phyloP scores from a whole-genome alignment of 768 basidiomycete species.

The Melanogaster broomeanus region DNA sequence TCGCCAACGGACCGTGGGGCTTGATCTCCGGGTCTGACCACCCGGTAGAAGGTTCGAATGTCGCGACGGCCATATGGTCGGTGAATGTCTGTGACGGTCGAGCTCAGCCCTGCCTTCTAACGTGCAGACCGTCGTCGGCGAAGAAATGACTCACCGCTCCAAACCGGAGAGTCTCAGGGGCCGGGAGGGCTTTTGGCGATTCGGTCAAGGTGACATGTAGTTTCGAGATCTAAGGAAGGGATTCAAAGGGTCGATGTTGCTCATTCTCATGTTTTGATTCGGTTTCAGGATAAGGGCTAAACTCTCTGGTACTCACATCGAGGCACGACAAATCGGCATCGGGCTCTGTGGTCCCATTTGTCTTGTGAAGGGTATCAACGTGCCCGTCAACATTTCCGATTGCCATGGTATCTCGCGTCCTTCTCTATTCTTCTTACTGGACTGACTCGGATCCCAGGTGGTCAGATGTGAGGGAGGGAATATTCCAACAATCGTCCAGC shows the following conservation, averaged over 20 bases:
- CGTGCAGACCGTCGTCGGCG: slow-evolving; percentile 37
- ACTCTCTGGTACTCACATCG: slow-evolving; percentile 20
- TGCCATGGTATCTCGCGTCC: slow-evolving; percentile 1
- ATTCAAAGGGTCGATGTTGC: neutral
- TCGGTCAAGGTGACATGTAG: slow-evolving; percentile 49
- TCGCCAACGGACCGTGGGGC: slow-evolving; percentile 59
- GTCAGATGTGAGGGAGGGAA: slow-evolving; percentile 38
- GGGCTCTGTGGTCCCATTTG: neutral
- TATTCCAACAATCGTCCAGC: too few species aligned
- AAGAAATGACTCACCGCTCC: neutral
- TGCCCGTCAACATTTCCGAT: neutral
- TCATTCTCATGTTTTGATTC: too few species aligned
- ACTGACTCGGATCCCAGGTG: neutral
- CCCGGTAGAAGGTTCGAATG: slow-evolving; percentile 62
- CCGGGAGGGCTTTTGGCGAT: slow-evolving; percentile 51
- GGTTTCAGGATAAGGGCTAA: too few species aligned
- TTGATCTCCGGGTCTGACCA: slow-evolving; percentile 77
- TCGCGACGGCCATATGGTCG: slow-evolving; percentile 77
- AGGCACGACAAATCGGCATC: slow-evolving; percentile 6
- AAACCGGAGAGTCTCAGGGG: slow-evolving; percentile 50
- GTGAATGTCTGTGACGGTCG: slow-evolving; percentile 49
- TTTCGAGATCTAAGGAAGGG: slow-evolving; percentile 50
- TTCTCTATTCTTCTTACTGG: neutral
- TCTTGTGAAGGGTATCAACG: slow-evolving; percentile 3
- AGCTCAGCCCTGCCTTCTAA: neutral